Evolutionary conservation across 2,329 filamentous ascomycete species (phyloP).

Genomic region (Coniochaeta prunicola): DNA sequence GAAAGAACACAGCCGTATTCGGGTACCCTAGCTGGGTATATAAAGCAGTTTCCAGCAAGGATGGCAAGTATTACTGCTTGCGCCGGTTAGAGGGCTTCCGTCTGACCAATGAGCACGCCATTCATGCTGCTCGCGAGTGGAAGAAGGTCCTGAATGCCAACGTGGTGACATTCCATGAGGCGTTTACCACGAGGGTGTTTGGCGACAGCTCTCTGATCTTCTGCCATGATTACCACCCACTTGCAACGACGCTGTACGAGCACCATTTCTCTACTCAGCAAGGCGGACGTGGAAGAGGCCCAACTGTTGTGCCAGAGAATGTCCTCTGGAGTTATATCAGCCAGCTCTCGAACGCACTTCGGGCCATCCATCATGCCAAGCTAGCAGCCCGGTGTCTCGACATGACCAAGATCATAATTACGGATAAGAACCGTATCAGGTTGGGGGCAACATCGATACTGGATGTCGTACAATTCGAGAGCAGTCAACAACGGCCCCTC

Average conservation of each 20-base stretch:
- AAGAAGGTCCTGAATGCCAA: conserved; percentile 74
- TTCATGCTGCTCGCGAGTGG: conserved; percentile 82
- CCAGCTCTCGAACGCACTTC: conserved; percentile 83
- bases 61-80: conserved; percentile 81
- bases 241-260: conserved; percentile 84
- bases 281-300: conserved; percentile 1
- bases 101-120: conserved; percentile 81
- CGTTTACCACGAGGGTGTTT: conserved; percentile 88
- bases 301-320: conserved; percentile 54
- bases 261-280: conserved; percentile 51
- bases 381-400: conserved; percentile 83
- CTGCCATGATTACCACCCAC: conserved; percentile 86
- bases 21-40: conserved; percentile 92
- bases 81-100: conserved; percentile 69
- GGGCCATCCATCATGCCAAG: conserved; percentile 72
- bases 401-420: conserved; percentile 81
- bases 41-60: conserved; percentile 84
- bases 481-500: conserved; percentile 51
- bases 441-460: conserved; percentile 83
- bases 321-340: conserved; percentile 87
- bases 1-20: conserved; percentile 73
- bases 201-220: conserved; percentile 92
- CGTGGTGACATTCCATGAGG: conserved; percentile 81
- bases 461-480: conserved; percentile 81
- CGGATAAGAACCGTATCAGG: conserved; percentile 82